Conservation (phyloP, 2,329 filamentous ascomycete genomes). For the Aureobasidium namibiae region DNA sequence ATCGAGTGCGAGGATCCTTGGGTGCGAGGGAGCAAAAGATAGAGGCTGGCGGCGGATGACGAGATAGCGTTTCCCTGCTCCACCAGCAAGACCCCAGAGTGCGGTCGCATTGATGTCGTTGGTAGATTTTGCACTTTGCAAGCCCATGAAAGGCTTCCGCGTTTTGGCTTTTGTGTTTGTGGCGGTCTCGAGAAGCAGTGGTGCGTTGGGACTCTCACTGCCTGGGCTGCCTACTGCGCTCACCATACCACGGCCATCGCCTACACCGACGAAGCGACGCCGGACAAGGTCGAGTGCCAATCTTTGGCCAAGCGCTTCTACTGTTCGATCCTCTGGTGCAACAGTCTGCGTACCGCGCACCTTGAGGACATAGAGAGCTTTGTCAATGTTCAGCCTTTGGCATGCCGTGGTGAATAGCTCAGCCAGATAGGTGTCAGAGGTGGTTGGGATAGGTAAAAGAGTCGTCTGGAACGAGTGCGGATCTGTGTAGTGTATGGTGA, state of each 20-base stretch:
- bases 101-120: constrained; percentile 35
- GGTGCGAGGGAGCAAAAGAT: constrained; percentile 67
- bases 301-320: constrained; percentile 68
- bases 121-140: constrained; percentile 12
- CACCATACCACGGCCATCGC: constrained; percentile 16
- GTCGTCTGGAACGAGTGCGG: constrained; percentile 56
- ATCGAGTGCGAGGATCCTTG: constrained; percentile 70
- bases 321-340: constrained; percentile 67
- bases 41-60: constrained; percentile 79
- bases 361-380: constrained; percentile 70
- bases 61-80: constrained; percentile 56
- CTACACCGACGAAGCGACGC: constrained; percentile 59
- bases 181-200: constrained; percentile 48
- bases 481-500: constrained; percentile 66
- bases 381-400: constrained; percentile 68
- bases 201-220: constrained; percentile 60
- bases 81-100: constrained; percentile 13
- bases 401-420: constrained; percentile 75
- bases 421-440: constrained; percentile 73
- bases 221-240: constrained; percentile 64
- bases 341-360: constrained; percentile 66
- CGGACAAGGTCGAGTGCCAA: constrained; percentile 68
- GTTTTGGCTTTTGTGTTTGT: constrained; percentile 41
- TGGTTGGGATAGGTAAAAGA: constrained; percentile 65
- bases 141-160: constrained; percentile 10